phyloP scores from a whole-genome alignment of 2,329 filamentous ascomycete species.

The Pestalotiopsis fici region DNA sequence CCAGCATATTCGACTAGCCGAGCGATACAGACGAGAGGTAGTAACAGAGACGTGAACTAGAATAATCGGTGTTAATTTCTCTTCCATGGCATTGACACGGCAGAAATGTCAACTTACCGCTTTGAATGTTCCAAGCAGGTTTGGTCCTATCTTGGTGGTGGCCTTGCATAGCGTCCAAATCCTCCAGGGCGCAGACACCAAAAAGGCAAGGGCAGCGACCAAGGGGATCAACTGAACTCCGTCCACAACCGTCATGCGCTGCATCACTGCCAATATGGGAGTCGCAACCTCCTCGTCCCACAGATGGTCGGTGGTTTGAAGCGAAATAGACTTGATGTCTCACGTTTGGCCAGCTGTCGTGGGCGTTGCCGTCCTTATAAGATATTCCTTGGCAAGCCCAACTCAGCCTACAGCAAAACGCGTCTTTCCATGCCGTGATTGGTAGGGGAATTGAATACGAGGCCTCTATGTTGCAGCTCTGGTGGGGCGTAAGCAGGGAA shows the following conservation, averaged over 20 bases:
- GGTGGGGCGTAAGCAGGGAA: not conserved
- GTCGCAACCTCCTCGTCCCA: not conserved
- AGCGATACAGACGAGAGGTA: not conserved
- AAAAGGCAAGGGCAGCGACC: not conserved
- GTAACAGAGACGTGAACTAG: not conserved
- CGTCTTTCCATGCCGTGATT: not conserved
- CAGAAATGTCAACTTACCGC: not conserved
- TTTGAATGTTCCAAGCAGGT: not conserved
- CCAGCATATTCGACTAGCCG: not conserved
- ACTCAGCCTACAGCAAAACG: not conserved
- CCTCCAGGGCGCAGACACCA: not conserved
- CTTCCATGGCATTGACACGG: not conserved
- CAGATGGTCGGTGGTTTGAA: not conserved
- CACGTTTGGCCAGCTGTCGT: not conserved
- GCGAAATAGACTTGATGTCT: not conserved
- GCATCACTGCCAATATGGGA: not conserved
- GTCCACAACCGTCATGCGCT: not conserved
- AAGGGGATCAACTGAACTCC: not conserved
- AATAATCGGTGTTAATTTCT: not conserved
- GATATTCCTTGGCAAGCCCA: not conserved
- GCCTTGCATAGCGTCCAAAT: not conserved
- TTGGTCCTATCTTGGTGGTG: not conserved
- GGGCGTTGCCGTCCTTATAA: not conserved
- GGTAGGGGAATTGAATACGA: not conserved
- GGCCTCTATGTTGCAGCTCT: not conserved